Percentiles rank a stretch among this genome's conserved stretches.
These are phyloP conservation scores for Calonectria pteridis DNA, from an alignment of 2,329 filamentous ascomycete species.

Conservation along the genomic window DNA sequence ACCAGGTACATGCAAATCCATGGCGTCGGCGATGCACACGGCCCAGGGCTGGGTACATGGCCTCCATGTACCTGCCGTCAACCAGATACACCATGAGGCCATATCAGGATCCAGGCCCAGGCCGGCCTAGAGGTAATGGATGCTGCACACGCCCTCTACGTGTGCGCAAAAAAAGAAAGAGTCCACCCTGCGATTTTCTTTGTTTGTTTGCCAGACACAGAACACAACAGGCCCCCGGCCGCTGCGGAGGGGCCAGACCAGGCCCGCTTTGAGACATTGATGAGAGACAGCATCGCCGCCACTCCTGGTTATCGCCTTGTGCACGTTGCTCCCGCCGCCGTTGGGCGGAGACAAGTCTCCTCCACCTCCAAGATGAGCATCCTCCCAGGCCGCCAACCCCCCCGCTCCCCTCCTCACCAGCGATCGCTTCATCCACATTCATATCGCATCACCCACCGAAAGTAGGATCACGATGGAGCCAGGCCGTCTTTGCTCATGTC, in stretches of 20 bases:
- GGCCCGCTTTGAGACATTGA: constrained; percentile 18
- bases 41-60: constrained; percentile 18
- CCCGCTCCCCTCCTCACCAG: constrained; percentile 1
- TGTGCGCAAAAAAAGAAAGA: constrained; percentile 14
- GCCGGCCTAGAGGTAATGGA: not conserved
- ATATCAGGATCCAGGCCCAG: constrained; percentile 25
- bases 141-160: constrained; percentile 19
- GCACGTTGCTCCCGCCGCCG: constrained; percentile 31
- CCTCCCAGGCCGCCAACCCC: not conserved
- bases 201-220: constrained; percentile 2
- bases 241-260: not conserved
- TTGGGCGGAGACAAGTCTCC: constrained; percentile 7
- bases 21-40: not conserved
- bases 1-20: constrained; percentile 12
- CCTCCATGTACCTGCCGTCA: constrained; percentile 20
- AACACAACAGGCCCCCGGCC: not conserved
- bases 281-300: constrained; percentile 22
- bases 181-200: constrained; percentile 16
- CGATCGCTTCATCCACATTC: constrained; percentile 23
- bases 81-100: constrained; percentile 26
- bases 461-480: constrained; percentile 13
- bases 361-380: constrained; percentile 11
- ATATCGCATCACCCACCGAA: constrained; percentile 6
- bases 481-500: constrained; percentile 14
- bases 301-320: constrained; percentile 32